Conservation (phyloP, 1,284 basidiomycete species). For the Tilletia walkeri region DNA sequence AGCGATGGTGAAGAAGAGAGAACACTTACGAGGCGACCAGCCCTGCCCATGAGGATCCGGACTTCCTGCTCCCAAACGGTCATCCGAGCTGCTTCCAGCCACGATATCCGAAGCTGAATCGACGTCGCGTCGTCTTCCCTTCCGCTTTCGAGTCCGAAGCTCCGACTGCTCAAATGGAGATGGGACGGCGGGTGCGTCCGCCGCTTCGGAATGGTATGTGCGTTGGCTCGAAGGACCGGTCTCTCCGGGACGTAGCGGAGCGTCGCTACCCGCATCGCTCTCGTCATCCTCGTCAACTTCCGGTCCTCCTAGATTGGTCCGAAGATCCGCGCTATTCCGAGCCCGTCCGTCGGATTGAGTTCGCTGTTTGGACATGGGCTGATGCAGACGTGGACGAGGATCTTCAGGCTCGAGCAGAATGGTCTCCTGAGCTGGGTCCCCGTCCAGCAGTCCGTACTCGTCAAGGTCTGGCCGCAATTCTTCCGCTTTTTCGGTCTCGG, state of each 20-base stretch:
- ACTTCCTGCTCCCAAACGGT: background rate
- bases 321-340: background rate
- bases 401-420: background rate
- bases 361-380: background rate
- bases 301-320: background rate
- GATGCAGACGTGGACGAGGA: background rate
- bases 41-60: slow-evolving; percentile 12
- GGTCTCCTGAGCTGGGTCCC: background rate
- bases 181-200: background rate
- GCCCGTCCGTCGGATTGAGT: background rate
- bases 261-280: slow-evolving; percentile 10
- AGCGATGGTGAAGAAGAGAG: background rate
- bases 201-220: background rate
- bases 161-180: background rate
- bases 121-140: background rate
- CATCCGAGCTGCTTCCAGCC: background rate
- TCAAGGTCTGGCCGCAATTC: slow-evolving; percentile 4
- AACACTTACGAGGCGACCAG: slow-evolving; percentile 14
- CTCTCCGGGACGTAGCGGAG: background rate
- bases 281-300: background rate
- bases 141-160: background rate
- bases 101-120: background rate
- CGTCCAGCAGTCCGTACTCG: slow-evolving; percentile 11
- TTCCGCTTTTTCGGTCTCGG: slow-evolving; percentile 14
- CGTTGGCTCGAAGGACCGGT: background rate